Percentiles rank a stretch among this genome's conserved stretches.
phyloP scores from a whole-genome alignment of 495 filamentous ascomycete species.

The Margaritispora aquatica region DNA sequence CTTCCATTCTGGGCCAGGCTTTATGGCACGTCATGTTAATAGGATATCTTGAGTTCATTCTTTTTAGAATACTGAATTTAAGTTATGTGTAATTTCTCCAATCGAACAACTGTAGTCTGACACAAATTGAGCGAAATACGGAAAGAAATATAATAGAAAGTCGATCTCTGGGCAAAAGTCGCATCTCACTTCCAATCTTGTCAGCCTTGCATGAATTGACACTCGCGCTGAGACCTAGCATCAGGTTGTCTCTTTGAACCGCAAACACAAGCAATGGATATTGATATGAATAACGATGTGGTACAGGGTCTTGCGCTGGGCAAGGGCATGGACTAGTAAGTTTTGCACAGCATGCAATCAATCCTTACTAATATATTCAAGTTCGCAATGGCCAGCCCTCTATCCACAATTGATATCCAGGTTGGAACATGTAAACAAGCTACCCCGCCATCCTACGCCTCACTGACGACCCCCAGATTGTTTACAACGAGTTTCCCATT shows the following conservation, averaged over 20 bases:
- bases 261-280: conserved; percentile 22
- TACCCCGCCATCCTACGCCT: background rate
- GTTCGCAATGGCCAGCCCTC: conserved; percentile 48
- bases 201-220: background rate
- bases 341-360: background rate
- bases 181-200: background rate
- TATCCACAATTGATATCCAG: conserved; percentile 44
- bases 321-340: conserved; percentile 63
- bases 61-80: no score
- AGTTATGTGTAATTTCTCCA: no score
- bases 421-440: conserved; percentile 43
- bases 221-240: conserved; percentile 9
- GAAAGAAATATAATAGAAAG: no score
- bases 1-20: no score
- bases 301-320: conserved; percentile 58
- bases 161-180: background rate
- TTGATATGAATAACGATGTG: conserved; percentile 49
- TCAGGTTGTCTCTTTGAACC: conserved; percentile 20
- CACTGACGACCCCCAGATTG: conserved; percentile 14
- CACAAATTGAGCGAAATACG: no score
- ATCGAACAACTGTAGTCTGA: no score
- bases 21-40: no score
- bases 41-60: no score
- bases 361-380: conserved; percentile 29
- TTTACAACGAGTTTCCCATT: conserved; percentile 14